Conservation (phyloP, 148 eudicot species). For the Cornus florida region DNA sequence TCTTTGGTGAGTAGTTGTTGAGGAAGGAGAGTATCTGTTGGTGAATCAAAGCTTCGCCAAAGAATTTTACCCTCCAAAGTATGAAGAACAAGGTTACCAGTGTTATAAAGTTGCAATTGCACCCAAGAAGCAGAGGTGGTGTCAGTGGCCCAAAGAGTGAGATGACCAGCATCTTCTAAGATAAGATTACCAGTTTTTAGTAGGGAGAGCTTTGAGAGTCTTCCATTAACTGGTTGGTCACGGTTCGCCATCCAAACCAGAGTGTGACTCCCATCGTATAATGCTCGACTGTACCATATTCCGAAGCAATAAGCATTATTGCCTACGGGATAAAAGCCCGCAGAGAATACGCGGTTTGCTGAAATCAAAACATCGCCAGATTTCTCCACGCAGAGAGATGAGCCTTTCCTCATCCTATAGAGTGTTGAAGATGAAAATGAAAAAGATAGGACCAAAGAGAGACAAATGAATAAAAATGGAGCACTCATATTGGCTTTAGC, state of each 20-base stretch:
- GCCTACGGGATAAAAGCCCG: constrained; percentile 32
- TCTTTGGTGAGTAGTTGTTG: constrained; percentile 25
- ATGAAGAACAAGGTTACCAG: constrained; percentile 1
- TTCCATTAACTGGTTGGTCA: constrained; percentile 35
- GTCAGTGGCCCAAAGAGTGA: constrained; percentile 27
- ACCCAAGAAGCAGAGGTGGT: constrained; percentile 1
- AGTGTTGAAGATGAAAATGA: background rate
- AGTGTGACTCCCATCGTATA: constrained; percentile 8
- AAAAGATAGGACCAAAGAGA: background rate
- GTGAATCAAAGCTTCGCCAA: constrained; percentile 11
- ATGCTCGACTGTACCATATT: constrained; percentile 36
- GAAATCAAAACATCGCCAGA: constrained; percentile 27
- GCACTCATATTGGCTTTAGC: background rate
- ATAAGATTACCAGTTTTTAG: constrained; percentile 28
- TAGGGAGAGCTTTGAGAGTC: constrained; percentile 30
- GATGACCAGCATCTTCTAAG: constrained; percentile 33
- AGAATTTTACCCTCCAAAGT: background rate
- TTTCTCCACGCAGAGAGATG: constrained; percentile 29
- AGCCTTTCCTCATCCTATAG: constrained; percentile 5
- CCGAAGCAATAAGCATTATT: constrained; percentile 36
- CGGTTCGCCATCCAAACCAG: constrained; percentile 44
- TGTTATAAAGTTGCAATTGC: background rate
- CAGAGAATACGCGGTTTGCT: constrained; percentile 36
- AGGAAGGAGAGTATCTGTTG: constrained; percentile 39
- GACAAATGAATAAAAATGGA: background rate